Conservation (phyloP, 441 rosid genomes). For the Croton setiger region DNA sequence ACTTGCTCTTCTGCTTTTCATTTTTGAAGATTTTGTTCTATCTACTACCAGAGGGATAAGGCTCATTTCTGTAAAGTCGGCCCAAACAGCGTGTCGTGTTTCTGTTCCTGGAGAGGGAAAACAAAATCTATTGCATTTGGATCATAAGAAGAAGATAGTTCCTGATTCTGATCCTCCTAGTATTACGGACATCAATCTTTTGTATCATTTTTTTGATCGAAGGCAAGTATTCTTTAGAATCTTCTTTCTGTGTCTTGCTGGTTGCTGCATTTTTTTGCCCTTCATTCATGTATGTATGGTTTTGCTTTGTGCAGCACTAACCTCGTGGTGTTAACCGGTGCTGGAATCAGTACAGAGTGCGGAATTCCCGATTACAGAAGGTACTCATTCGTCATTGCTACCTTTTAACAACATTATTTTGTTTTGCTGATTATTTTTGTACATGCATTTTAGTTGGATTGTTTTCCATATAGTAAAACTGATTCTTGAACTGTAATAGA, state of each 20-base stretch:
- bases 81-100: constrained; percentile 51
- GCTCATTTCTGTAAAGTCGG: constrained; percentile 26
- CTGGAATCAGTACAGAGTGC: constrained; percentile 91
- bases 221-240: constrained; percentile 35
- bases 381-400: constrained; percentile 24
- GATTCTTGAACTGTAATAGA: not conserved
- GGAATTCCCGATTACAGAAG: constrained; percentile 98
- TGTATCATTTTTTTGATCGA: constrained; percentile 60
- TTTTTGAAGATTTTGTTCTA: constrained; percentile 28
- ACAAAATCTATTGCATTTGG: constrained; percentile 30
- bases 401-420: too few relatives aligned
- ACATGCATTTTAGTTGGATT: not conserved
- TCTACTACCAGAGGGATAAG: constrained; percentile 25
- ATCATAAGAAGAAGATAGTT: constrained; percentile 47
- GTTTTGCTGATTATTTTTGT: not conserved
- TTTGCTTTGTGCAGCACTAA: constrained; percentile 44
- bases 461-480: constrained; percentile 7
- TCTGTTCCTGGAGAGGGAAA: constrained; percentile 43
- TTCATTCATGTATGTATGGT: not conserved
- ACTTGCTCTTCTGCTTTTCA: too few relatives aligned
- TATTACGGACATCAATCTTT: constrained; percentile 43
- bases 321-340: constrained; percentile 78
- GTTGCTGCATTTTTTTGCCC: not conserved
- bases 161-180: constrained; percentile 84
- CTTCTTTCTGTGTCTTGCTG: not conserved